These are phyloP conservation scores for Proliferodiscus dingleyae DNA, from an alignment of 2,329 filamentous ascomycete genomes.

Conservation along the genomic window DNA sequence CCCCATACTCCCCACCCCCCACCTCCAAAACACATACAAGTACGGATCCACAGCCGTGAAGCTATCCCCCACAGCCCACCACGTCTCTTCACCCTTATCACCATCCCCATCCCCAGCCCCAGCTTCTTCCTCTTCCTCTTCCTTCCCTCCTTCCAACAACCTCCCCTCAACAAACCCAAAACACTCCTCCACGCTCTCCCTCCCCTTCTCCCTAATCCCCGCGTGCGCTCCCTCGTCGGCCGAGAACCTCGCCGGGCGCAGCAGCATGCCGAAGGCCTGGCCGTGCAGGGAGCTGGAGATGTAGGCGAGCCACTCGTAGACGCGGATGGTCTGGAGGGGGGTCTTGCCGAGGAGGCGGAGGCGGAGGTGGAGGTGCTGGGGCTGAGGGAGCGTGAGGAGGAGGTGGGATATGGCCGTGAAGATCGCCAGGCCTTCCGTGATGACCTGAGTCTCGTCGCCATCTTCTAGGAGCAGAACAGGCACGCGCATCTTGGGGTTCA, in stretches of 20 bases:
- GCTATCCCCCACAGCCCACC: conserved; percentile 26
- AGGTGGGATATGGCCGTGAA: conserved; percentile 31
- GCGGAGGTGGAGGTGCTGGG: no score
- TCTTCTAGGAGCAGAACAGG: conserved; percentile 29
- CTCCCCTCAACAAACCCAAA: conserved; percentile 27
- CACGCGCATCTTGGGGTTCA: conserved; percentile 33
- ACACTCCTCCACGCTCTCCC: conserved; percentile 21
- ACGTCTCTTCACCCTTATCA: no score
- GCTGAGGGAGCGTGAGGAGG: no score
- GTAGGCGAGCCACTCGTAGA: conserved; percentile 35
- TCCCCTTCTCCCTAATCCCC: conserved; percentile 21
- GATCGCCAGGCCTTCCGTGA: conserved; percentile 34
- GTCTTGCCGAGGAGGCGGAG: conserved; percentile 30
- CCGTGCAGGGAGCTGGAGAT: conserved; percentile 32
- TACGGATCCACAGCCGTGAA: conserved; percentile 34
- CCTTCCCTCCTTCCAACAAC: no score
- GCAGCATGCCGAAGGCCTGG: conserved; percentile 25
- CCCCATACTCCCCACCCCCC: conserved; percentile 22
- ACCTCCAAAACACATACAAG: conserved; percentile 33
- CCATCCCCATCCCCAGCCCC: no score
- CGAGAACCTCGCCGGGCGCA: conserved; percentile 25
- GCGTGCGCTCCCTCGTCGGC: conserved; percentile 18
- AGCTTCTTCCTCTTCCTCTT: no score
- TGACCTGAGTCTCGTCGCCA: no score
- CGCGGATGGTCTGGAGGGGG: conserved; percentile 27